Conservation (phyloP, 495 filamentous ascomycete genomes). For the Apodospora peruviana region DNA sequence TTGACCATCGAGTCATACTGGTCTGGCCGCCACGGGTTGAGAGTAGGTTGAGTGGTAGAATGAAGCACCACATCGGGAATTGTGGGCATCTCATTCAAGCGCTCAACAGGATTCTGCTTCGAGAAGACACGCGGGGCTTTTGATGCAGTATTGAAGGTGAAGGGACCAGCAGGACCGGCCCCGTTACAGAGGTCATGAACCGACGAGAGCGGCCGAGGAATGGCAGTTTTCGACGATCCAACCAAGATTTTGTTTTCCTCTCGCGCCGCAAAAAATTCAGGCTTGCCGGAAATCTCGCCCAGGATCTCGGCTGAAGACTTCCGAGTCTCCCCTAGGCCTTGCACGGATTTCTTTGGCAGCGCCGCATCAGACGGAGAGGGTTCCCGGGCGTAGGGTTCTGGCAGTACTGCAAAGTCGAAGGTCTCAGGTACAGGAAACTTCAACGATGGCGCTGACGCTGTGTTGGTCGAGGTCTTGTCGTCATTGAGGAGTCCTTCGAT, state of each 20-base stretch:
- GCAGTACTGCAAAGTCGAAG: background rate
- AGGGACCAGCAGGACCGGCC: background rate
- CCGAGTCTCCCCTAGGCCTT: background rate
- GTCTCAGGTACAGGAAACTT: background rate
- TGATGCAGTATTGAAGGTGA: background rate
- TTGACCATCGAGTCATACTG: too few relatives aligned
- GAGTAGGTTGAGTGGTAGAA: too few relatives aligned
- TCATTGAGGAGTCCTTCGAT: slow-evolving; percentile 5
- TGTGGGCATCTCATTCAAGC: too few relatives aligned
- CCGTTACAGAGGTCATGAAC: slow-evolving; percentile 12
- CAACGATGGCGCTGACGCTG: background rate
- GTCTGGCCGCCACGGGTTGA: too few relatives aligned
- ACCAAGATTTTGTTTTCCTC: slow-evolving; percentile 26
- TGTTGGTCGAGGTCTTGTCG: background rate
- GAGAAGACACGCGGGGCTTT: too few relatives aligned
- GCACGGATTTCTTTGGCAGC: slow-evolving; percentile 30
- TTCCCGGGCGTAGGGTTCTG: slow-evolving; percentile 11
- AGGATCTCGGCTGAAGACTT: slow-evolving; percentile 18
- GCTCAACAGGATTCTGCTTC: too few relatives aligned
- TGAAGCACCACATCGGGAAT: too few relatives aligned
- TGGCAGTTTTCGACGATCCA: background rate
- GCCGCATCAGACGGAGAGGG: slow-evolving; percentile 42
- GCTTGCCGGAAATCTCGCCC: slow-evolving; percentile 29
- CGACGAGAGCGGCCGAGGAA: slow-evolving; percentile 1
- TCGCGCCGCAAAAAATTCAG: slow-evolving; percentile 34